Evolutionary conservation across 441 rosid genomes (phyloP), one percentile per base, ranked within the genome.

Genomic region (Brassica balearica): DNA sequence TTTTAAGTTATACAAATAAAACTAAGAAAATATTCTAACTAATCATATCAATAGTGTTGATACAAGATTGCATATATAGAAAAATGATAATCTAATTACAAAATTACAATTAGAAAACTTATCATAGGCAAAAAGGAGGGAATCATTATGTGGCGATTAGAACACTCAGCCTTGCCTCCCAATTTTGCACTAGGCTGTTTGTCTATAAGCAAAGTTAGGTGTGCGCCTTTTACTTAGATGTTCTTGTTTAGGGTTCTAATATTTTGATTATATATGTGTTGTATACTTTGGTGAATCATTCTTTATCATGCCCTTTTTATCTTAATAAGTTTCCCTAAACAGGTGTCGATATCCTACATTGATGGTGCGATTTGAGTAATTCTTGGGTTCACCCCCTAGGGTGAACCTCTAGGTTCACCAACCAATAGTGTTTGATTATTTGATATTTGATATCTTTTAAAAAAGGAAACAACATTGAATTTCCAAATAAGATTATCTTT

Each of bases 281-380:
- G 17, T 9, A 6, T 32, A 68, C 20, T 17, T 69, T 67, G 69
- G 7, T 38, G 48, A 65, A 63, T 53, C 75, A 63, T 53, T 70
- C 27, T 29, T 59, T 68, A 56, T 14, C 6, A 41, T 4, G 15
- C 67, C 7, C 19, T 60, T 65, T 76, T 34, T 7, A 71, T 77
- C 36, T n/a, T 51, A 55, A 29, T 8, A 23, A 65, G 41, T 58
- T 77, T 71, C 80, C 66, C 34, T 19, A 72, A 71, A 72, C 81
- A 78, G 67, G 63, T 78, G 72, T 71, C 81, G 56, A 27, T 29
- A 72, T 72, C 19, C 61, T 65, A 58, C 60, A 66, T 65, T 12
- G 72, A 41, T 65, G 68, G 48, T 65, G 62, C 25, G 68, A 20
- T 78, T 66, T n/a, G n/a, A n/a, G n/a, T n/a, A n/a, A n/a, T n/a